phyloP scores from a whole-genome alignment of 78 protist genomes.

The Capsaspora owczarzaki region DNA sequence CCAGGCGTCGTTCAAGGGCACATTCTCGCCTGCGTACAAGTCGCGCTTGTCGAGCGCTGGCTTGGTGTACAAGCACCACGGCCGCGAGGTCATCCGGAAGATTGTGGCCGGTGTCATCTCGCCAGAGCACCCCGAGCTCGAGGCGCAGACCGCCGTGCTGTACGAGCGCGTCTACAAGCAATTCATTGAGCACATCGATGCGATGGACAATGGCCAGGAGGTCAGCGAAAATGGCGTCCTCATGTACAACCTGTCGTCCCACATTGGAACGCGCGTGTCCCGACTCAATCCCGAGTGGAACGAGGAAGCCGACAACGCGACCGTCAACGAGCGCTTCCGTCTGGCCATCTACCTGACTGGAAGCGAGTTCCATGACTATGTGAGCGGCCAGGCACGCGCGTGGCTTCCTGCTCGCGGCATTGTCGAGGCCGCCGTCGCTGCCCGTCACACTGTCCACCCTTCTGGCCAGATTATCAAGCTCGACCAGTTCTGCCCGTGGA shows the following conservation, averaged over 20 bases:
- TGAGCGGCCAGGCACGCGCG: background rate
- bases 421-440: conserved; percentile 38
- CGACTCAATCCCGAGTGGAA: conserved; percentile 50
- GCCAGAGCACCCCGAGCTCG: background rate
- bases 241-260: background rate
- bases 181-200: conserved; percentile 71
- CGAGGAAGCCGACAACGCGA: conserved; percentile 30
- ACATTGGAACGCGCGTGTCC: conserved; percentile 41
- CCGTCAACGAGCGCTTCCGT: conserved; percentile 18
- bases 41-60: conserved; percentile 44
- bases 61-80: conserved; percentile 62
- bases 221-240: background rate
- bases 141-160: conserved; percentile 20
- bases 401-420: conserved; percentile 72
- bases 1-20: conserved; percentile 63
- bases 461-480: too few species aligned
- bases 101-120: background rate
- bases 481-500: conserved; percentile 64
- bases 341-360: conserved; percentile 35
- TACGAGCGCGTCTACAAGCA: conserved; percentile 18
- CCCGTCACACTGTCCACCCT: background rate
- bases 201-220: conserved; percentile 66
- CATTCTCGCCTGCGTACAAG: background rate
- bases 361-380: background rate
- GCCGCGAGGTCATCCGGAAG: conserved; percentile 47